Evolutionary conservation across 352 stramenopile genomes (phyloP).

Genomic region (Phytophthora constricta): DNA sequence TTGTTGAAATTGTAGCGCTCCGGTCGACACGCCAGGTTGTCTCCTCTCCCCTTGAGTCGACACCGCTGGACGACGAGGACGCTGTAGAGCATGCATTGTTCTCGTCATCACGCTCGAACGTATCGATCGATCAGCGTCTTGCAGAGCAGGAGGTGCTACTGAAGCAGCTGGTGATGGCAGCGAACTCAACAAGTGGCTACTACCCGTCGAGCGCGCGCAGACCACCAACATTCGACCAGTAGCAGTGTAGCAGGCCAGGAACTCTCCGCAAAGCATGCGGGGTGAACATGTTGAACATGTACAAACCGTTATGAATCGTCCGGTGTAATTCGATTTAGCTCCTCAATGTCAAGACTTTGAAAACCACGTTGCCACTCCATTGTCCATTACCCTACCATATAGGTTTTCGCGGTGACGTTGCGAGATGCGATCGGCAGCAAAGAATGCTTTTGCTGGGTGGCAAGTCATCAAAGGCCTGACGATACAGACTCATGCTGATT

Average conservation of each 20-base stretch:
- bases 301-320: constrained; percentile 29
- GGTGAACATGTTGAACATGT: constrained; percentile 34
- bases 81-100: constrained; percentile 35
- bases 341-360: neutral
- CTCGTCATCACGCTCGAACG: constrained; percentile 24
- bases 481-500: constrained; percentile 2
- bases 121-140: constrained; percentile 43
- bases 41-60: constrained; percentile 36
- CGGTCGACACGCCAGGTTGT: constrained; percentile 37
- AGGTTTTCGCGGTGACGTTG: too few relatives aligned
- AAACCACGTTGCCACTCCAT: too few relatives aligned
- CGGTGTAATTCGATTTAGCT: constrained; percentile 30
- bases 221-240: constrained; percentile 16
- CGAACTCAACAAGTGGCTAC: constrained; percentile 41
- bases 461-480: too few relatives aligned
- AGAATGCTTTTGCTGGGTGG: neutral
- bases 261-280: constrained; percentile 8
- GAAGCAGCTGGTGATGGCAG: constrained; percentile 43
- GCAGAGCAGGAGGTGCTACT: constrained; percentile 45
- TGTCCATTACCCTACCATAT: too few relatives aligned
- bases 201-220: constrained; percentile 24
- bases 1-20: constrained; percentile 10
- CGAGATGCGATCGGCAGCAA: neutral
- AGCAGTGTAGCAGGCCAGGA: constrained; percentile 11
- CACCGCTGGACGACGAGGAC: constrained; percentile 8